Evolutionary conservation across 352 stramenopile species (phyloP).

Genomic region (Pelagophyceae sp.): DNA sequence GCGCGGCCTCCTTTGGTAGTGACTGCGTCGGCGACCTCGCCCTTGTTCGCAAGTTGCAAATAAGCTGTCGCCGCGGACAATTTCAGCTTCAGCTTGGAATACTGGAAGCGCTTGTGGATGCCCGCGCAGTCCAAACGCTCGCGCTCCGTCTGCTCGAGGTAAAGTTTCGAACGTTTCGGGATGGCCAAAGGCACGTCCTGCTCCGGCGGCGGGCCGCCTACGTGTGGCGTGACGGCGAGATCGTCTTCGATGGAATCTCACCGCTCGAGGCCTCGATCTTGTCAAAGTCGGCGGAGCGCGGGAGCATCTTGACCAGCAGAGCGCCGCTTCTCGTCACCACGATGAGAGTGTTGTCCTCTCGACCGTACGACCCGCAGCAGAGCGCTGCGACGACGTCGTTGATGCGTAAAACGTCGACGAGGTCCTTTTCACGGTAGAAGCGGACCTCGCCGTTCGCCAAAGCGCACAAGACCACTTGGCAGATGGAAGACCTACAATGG

Average conservation of each 20-base stretch:
- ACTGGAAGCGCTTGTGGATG: conserved; percentile 74
- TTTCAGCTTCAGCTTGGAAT: conserved; percentile 33
- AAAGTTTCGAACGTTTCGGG: conserved; percentile 77
- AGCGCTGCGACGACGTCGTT: conserved; percentile 33
- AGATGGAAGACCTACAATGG: too few relatives aligned
- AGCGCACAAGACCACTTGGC: conserved; percentile 59
- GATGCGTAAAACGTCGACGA: conserved; percentile 26
- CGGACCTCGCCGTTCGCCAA: conserved; percentile 69
- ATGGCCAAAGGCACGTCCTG: conserved; percentile 81
- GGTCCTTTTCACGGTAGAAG: conserved; percentile 47
- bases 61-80: conserved; percentile 2
- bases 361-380: conserved; percentile 66
- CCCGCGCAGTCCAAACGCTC: conserved; percentile 67
- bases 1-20: conserved; percentile 18
- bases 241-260: too few relatives aligned
- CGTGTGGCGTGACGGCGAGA: conserved; percentile 41
- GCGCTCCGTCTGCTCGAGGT: conserved; percentile 75
- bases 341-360: conserved; percentile 68
- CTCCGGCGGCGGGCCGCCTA: conserved; percentile 62
- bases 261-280: too few relatives aligned
- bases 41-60: neutral
- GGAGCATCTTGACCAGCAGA: conserved; percentile 61
- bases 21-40: neutral
- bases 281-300: conserved; percentile 55
- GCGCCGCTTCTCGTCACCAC: conserved; percentile 41